Evolutionary conservation across 768 basidiomycete genomes (phyloP), one percentile per base, ranked within the genome.

Genomic region (Coprinellus aureogranulatus): DNA sequence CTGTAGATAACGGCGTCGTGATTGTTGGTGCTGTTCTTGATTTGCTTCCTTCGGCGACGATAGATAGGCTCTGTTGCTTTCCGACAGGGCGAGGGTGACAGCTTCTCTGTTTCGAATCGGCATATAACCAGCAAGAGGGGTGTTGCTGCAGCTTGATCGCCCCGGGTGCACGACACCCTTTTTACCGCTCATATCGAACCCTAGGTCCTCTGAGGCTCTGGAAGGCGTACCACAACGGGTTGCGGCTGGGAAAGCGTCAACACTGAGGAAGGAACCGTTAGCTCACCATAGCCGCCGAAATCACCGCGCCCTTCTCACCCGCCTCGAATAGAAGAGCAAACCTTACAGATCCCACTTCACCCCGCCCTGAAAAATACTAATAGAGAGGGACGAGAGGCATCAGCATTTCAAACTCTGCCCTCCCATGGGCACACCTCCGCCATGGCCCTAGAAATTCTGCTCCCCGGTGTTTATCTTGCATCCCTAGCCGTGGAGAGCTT

Each of bases 401-500:
- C 34, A 14, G 14, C 25, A 46, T 12, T 12, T 25, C 45, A 23
- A 3, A 6, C 34, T 44, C 20, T n/a, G 41, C 6, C 39, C 10
- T 45, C 26, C 40, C 40, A 52, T 53, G 56, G 49, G 49, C 39
- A 26, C 48, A 28, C 34, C 14, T 37, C 25, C 20, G 22, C 25
- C 18, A 58, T 58, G 56, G 49, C 31, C 14, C 28, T 58, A n/a
- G 25, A 52, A 39, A 58, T 58, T 28, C 27, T 41, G 20, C 31
- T 58, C 25, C 40, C 50, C 18, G 50, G 56, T 6, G 50, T 58
- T 50, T 26, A 53, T 27, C 34, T 58, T 39, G 42, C 56, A 27
- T 28, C 22, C 50, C n/a, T 58, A 40, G 56, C 50, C 2, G 42
- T 58, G 22, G 56, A 58, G 56, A 58, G 56, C 30, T 41, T 58